A percentile compares a stretch with the other conserved stretches of the same genome.
These are phyloP conservation scores for Tulasnella sp. DNA, from an alignment of 768 basidiomycete species.

Conservation along the genomic window DNA sequence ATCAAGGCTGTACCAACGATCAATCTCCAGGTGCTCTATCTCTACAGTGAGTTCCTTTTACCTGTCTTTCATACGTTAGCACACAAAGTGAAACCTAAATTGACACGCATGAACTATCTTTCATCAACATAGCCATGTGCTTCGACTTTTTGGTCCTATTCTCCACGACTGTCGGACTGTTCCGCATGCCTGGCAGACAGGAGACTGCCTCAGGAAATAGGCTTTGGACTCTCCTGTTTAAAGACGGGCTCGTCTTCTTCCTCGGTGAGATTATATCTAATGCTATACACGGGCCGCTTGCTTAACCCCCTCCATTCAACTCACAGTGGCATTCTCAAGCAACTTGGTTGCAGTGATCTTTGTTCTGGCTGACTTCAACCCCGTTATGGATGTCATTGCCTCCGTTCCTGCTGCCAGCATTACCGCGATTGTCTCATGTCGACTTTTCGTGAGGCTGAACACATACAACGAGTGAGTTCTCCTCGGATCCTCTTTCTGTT, in stretches of 20 bases:
- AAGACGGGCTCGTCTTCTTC: slow-evolving; percentile 63
- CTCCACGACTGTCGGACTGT: slow-evolving; percentile 53
- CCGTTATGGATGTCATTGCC: slow-evolving; percentile 18
- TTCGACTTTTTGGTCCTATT: slow-evolving; percentile 57
- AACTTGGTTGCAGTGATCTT: slow-evolving; percentile 5
- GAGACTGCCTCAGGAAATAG: slow-evolving; percentile 40
- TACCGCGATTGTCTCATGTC: slow-evolving; percentile 18
- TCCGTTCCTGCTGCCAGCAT: slow-evolving; percentile 17
- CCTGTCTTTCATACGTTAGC: background rate
- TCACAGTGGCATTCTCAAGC: slow-evolving; percentile 11
- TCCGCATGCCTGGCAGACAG: slow-evolving; percentile 33
- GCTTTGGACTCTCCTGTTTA: slow-evolving; percentile 55
- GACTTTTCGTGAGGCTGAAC: slow-evolving; percentile 18
- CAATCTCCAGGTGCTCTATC: slow-evolving; percentile 54
- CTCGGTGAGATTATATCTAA: slow-evolving; percentile 32
- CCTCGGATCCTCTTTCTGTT: background rate
- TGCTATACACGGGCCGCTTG: background rate
- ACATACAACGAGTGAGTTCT: background rate
- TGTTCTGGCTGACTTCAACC: slow-evolving; percentile 11
- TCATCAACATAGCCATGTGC: slow-evolving; percentile 38
- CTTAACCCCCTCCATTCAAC: background rate
- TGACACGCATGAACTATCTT: background rate
- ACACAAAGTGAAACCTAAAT: background rate
- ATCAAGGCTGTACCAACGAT: slow-evolving; percentile 27
- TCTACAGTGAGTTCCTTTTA: slow-evolving; percentile 33